Base-by-base conservation (phyloP, 148 eudicot genomes). In the Amaranthus hypochondriacus region DNA sequence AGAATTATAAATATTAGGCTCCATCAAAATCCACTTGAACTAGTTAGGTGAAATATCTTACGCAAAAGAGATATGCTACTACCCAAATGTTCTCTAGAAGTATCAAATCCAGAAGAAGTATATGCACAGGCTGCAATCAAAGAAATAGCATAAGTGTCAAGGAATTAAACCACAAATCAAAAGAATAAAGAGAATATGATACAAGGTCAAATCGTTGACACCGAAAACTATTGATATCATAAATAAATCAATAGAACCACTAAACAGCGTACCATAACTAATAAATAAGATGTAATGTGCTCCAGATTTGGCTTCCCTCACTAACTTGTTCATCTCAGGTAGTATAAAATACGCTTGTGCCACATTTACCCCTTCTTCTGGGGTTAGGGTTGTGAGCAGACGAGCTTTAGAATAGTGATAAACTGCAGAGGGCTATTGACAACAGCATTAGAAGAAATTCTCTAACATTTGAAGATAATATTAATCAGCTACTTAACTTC, bases 291-390 rank as follows among this genome's bases (percentile, higher is more conserved):
- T 80, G 75, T 77, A 84, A 68, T 84, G 82, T 66, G 90, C 84
- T 71, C 89, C 93, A 75, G 92, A 82, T 79, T 87, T 82, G 65
- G 82, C 84, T 81, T 90, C 92, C 64, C 80, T 86, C 75, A 86
- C 86, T 66, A 95, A 89, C 82, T 87, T 89, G 75, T 82, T 82
- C 81, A 90, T 85, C 84, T 95, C 99, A 51, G 99, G 97, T 63
- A 95, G 87, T 79, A 85, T 77, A 74, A 95, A 95, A 68, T 77
- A 83, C 62, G 86, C 89, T 75, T 69, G 85, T 74, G 84, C 81
- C 61, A 77, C 79, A 69, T 80, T 78, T 47, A 56, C 77, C 73
- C 78, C 83, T 73, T 88, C 90, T 73, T 49, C 81, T 66, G 82
- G 82, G 80, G 75, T 80, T 78, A 76, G 73, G 61, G 83, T 68